A percentile compares a stretch with the other conserved stretches of the same genome.
These are phyloP conservation scores for Teunomyces atbi DNA, from an alignment of 805 yeast genomes.

Conservation along the genomic window DNA sequence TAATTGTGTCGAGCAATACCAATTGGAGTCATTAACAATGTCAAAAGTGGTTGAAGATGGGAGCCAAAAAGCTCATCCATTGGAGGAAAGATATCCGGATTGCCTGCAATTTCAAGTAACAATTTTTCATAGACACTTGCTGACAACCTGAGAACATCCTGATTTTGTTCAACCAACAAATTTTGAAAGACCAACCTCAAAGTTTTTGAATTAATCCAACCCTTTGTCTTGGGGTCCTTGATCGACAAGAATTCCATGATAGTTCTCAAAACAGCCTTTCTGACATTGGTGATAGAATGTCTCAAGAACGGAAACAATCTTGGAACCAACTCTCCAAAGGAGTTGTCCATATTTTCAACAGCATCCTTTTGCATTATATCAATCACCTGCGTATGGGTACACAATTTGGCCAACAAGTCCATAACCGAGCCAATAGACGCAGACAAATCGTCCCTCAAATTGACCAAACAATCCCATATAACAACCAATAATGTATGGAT, in stretches of 20 bases:
- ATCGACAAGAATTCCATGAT: conserved; percentile 70
- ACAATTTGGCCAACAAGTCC: conserved; percentile 86
- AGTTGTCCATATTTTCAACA: conserved; percentile 35
- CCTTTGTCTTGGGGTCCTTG: conserved; percentile 48
- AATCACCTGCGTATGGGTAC: conserved; percentile 76
- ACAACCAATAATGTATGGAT: conserved; percentile 56
- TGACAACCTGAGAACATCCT: conserved; percentile 64
- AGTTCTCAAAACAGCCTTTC: conserved; percentile 83
- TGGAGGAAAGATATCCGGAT: conserved; percentile 28
- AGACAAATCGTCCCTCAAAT: conserved; percentile 85
- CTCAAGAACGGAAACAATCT: conserved; percentile 87
- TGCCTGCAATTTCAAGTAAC: conserved; percentile 42
- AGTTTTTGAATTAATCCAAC: conserved; percentile 77
- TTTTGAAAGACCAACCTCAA: conserved; percentile 83
- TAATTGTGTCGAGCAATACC: conserved; percentile 90
- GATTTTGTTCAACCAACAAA: conserved; percentile 83
- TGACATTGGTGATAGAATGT: conserved; percentile 88
- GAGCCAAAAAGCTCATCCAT: conserved; percentile 53
- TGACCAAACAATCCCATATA: conserved; percentile 87
- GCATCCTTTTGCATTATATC: conserved; percentile 68
- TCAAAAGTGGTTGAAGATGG: conserved; percentile 60
- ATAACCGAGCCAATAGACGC: conserved; percentile 95
- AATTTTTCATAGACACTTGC: conserved; percentile 57
- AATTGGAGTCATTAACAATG: conserved; percentile 85
- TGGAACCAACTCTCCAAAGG: conserved; percentile 80